Evolutionary conservation across 331 rosid species (phyloP), one percentile per base, ranked within the genome.

Genomic region (Quercus tomentella): DNA sequence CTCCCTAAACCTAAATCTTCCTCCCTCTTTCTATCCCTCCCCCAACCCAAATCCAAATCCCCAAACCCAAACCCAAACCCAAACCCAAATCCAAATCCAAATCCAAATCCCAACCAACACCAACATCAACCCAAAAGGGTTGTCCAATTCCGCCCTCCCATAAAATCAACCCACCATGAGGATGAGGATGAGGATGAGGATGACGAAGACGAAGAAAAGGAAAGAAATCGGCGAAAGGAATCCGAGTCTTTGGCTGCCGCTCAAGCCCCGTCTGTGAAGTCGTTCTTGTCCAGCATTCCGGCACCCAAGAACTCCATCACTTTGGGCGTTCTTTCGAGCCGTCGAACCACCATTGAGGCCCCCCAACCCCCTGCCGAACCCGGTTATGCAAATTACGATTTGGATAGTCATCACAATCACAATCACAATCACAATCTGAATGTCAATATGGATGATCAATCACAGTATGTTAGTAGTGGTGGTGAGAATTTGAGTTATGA

Each of bases 231-330:
- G 7, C 43, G 83, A 18, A 89, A 85, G 25, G 91, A 80, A 1
- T 33, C 84, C 9, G 86, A 82, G 11, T 84, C 89, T 45, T 66
- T 73, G 25, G 77, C 77, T 22, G 81, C 81, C 12, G 45, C 45
- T 45, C 88, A 90, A 81, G 56, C 92, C 4, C 56, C 89, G 30
- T 82, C 92, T 1, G 99, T 82, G 30, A 81, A 81, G 82, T 89
- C 96, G 41, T 92, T 92, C 86, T 76, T 93, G 23, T 88, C 94
- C 16, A 80, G 70, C 69, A 87, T 96, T 37, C 97, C 99, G 18
- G 99, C 98, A 0, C 94, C 99, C 1, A 90, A 65, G 77, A 84
- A 90, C 80, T 57, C 97, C 3, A 67, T 91, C 8, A 88, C 91
- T 0, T 84, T 93, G 75, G 99, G 99, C 8, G 88, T 78, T 81